phyloP scores from a whole-genome alignment of 2,329 filamentous ascomycete species.

The Colletotrichum caudatum region DNA sequence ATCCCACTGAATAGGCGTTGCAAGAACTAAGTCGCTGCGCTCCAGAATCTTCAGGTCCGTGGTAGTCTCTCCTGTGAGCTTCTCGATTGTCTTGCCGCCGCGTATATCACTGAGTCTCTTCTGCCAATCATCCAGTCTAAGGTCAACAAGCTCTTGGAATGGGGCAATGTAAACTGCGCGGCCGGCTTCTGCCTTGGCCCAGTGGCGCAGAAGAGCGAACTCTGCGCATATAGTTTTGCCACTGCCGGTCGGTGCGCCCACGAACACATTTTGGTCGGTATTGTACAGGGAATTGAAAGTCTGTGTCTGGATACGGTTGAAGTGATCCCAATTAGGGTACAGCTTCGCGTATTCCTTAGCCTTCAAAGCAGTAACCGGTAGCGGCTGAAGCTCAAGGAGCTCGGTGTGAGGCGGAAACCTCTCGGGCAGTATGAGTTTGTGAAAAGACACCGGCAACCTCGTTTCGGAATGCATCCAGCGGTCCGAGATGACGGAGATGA shows the following conservation, averaged over 20 bases:
- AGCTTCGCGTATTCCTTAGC: constrained; percentile 82
- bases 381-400: constrained; percentile 88
- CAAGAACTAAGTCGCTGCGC: constrained; percentile 87
- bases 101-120: constrained; percentile 77
- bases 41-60: constrained; percentile 91
- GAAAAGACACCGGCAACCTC: constrained; percentile 91
- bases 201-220: constrained; percentile 90
- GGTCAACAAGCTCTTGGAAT: constrained; percentile 92
- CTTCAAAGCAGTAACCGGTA: constrained; percentile 91
- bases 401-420: constrained; percentile 96
- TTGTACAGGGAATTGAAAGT: constrained; percentile 94
- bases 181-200: constrained; percentile 76
- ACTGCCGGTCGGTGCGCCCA: constrained; percentile 92
- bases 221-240: constrained; percentile 98
- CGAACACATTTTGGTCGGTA: constrained; percentile 91
- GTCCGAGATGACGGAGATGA: constrained; percentile 94
- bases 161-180: constrained; percentile 95
- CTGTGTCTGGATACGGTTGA: constrained; percentile 98
- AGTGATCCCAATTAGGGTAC: constrained; percentile 86
- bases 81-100: constrained; percentile 90
- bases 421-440: constrained; percentile 93
- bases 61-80: constrained; percentile 92
- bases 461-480: constrained; percentile 99
- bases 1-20: constrained; percentile 96
- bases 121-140: constrained; percentile 85